Conservation (phyloP, 768 basidiomycete genomes). For the Fomitopsis serialis region DNA sequence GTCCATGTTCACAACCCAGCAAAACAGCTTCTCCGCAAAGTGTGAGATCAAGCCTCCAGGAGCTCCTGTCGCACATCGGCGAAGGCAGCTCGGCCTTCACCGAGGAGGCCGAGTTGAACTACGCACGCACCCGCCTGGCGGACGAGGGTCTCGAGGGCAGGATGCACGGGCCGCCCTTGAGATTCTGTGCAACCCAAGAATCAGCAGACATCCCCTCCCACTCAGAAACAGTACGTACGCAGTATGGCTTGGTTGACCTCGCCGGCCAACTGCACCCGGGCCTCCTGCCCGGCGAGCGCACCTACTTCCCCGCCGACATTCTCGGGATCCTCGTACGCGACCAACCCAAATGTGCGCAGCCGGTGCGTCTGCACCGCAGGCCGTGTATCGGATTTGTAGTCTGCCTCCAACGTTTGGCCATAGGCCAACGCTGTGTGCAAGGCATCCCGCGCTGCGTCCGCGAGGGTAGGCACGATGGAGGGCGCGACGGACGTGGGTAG, state of each 20-base stretch:
- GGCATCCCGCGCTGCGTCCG: slow-evolving; percentile 38
- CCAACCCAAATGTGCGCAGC: slow-evolving; percentile 71
- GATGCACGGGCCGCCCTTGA: slow-evolving; percentile 65
- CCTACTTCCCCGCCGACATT: slow-evolving; percentile 60
- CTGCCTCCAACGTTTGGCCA: slow-evolving; percentile 63
- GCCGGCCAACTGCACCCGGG: slow-evolving; percentile 60
- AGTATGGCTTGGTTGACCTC: slow-evolving; percentile 82
- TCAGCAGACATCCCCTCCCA: background rate
- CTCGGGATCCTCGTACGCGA: slow-evolving; percentile 74
- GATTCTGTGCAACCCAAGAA: slow-evolving; percentile 45
- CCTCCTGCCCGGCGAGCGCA: slow-evolving; percentile 62
- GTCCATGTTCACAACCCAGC: background rate
- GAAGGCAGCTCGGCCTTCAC: slow-evolving; percentile 74
- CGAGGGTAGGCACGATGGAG: slow-evolving; percentile 17
- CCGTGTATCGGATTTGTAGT: slow-evolving; percentile 60
- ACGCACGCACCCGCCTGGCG: slow-evolving; percentile 68
- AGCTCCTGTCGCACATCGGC: slow-evolving; percentile 77
- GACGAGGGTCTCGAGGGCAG: slow-evolving; percentile 72
- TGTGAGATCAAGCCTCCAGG: slow-evolving; percentile 34
- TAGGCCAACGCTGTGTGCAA: slow-evolving; percentile 67
- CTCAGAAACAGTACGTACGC: slow-evolving; percentile 34
- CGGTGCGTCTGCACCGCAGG: slow-evolving; percentile 62
- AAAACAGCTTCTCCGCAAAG: background rate
- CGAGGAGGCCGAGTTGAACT: slow-evolving; percentile 64
- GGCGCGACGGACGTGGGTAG: slow-evolving; percentile 18